phyloP scores from a whole-genome alignment of 2,329 filamentous ascomycete genomes.

The Aspergillus sergii region DNA sequence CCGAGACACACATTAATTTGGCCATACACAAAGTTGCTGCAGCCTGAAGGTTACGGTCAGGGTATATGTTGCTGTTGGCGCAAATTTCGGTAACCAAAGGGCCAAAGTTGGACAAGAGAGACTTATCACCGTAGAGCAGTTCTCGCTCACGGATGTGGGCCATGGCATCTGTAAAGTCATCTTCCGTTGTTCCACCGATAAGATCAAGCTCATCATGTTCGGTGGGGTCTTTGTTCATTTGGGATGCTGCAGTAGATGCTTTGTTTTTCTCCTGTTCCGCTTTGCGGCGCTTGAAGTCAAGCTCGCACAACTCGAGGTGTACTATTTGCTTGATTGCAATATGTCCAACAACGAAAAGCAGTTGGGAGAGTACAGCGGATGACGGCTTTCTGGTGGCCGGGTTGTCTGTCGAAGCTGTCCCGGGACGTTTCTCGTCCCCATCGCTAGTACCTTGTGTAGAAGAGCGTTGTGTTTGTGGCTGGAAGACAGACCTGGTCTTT shows the following conservation, averaged over 20 bases:
- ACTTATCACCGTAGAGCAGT: slow-evolving; percentile 78
- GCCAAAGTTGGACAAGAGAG: slow-evolving; percentile 86
- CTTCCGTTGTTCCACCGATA: slow-evolving; percentile 93
- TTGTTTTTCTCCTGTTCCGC: slow-evolving; percentile 53
- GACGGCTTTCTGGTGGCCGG: slow-evolving; percentile 60
- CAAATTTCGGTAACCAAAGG: slow-evolving; percentile 92
- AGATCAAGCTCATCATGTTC: slow-evolving; percentile 90
- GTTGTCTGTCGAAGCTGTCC: slow-evolving; percentile 36
- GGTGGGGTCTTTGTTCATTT: slow-evolving; percentile 58
- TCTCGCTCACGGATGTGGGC: slow-evolving; percentile 82
- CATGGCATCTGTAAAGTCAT: slow-evolving; percentile 89
- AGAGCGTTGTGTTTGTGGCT: slow-evolving; percentile 40
- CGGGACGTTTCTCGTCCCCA: slow-evolving; percentile 37
- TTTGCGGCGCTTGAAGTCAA: slow-evolving; percentile 97
- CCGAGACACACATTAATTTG: slow-evolving; percentile 97
- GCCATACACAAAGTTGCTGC: slow-evolving; percentile 92
- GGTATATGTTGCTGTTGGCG: slow-evolving; percentile 89
- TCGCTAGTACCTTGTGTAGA: slow-evolving; percentile 31
- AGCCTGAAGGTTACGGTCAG: slow-evolving; percentile 85
- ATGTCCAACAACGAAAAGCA: slow-evolving; percentile 93
- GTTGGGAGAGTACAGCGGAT: slow-evolving; percentile 77
- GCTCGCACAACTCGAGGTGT: slow-evolving; percentile 93
- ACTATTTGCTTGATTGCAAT: slow-evolving; percentile 99
- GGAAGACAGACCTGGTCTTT: slow-evolving; percentile 83
- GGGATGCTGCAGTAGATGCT: slow-evolving; percentile 44